Conservation (phyloP, 306 rosid genomes). For the Vigna reflexopilosa region DNA sequence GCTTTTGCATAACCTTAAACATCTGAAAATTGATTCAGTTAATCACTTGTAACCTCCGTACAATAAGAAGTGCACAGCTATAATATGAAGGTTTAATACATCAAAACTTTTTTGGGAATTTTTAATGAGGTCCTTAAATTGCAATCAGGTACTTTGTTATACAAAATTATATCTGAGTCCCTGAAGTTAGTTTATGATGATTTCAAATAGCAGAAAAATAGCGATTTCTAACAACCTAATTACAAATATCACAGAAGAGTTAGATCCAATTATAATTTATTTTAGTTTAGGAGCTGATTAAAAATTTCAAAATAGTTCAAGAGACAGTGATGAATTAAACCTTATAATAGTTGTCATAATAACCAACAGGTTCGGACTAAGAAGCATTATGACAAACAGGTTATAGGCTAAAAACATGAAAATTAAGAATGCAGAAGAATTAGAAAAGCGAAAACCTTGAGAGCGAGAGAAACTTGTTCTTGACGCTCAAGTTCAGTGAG, state of each 20-base stretch:
- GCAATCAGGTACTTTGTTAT: neutral
- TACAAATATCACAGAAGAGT: too few relatives aligned
- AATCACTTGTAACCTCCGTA: slow-evolving; percentile 44
- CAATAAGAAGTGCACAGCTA: neutral
- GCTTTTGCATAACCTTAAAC: slow-evolving; percentile 76
- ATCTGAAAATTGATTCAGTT: slow-evolving; percentile 54
- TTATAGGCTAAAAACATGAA: slow-evolving; percentile 8
- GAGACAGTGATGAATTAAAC: too few relatives aligned
- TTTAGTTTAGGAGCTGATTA: neutral
- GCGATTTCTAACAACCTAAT: too few relatives aligned
- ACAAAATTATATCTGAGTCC: too few relatives aligned
- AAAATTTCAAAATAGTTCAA: too few relatives aligned
- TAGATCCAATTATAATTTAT: too few relatives aligned
- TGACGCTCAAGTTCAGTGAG: slow-evolving; percentile 95
- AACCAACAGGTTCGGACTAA: slow-evolving; percentile 1
- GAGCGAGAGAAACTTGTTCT: slow-evolving; percentile 82
- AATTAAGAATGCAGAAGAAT: neutral
- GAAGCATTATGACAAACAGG: slow-evolving; percentile 63
- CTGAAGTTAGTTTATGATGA: neutral
- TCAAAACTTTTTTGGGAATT: neutral
- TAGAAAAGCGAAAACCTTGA: slow-evolving; percentile 56
- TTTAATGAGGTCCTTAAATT: neutral
- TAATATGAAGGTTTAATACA: neutral
- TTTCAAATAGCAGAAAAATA: too few relatives aligned
- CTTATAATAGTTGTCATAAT: neutral